These are phyloP conservation scores for Trichoderma simmonsii DNA, from an alignment of 2,329 filamentous ascomycete genomes.

Conservation along the genomic window DNA sequence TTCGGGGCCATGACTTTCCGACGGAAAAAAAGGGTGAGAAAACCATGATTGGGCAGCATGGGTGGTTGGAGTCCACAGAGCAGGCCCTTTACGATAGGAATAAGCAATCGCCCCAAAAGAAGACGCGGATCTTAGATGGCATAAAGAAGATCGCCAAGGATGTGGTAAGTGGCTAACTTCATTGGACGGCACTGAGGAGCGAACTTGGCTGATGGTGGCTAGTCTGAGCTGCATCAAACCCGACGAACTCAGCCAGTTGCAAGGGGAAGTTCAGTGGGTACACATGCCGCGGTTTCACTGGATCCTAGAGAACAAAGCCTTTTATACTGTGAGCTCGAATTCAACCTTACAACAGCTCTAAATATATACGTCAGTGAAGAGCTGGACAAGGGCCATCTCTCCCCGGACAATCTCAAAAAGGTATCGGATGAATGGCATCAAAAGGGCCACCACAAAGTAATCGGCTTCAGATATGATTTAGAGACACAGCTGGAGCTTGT, in stretches of 20 bases:
- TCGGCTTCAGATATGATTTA: slow-evolving; percentile 57
- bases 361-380: slow-evolving; percentile 52
- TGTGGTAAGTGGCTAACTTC: slow-evolving; percentile 39
- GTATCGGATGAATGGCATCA: slow-evolving; percentile 51
- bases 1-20: slow-evolving; percentile 39
- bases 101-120: slow-evolving; percentile 34
- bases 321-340: slow-evolving; percentile 59
- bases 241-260: slow-evolving; percentile 32
- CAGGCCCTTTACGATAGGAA: slow-evolving; percentile 21
- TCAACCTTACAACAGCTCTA: slow-evolving; percentile 48
- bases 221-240: slow-evolving; percentile 37
- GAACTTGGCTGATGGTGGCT: slow-evolving; percentile 20
- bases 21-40: slow-evolving; percentile 44
- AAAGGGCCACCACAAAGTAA: slow-evolving; percentile 52
- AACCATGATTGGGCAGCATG: slow-evolving; percentile 52
- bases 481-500: slow-evolving; percentile 59
- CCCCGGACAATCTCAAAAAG: slow-evolving; percentile 50
- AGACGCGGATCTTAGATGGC: slow-evolving; percentile 41
- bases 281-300: slow-evolving; percentile 48
- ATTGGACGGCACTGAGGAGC: background rate
- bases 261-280: slow-evolving; percentile 28
- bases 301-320: slow-evolving; percentile 56
- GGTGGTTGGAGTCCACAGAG: slow-evolving; percentile 52
- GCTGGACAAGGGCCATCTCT: slow-evolving; percentile 53
- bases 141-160: slow-evolving; percentile 54